These are phyloP conservation scores for Myriosclerotinia scirpicola DNA, from an alignment of 2,329 filamentous ascomycete species.

Conservation along the genomic window DNA sequence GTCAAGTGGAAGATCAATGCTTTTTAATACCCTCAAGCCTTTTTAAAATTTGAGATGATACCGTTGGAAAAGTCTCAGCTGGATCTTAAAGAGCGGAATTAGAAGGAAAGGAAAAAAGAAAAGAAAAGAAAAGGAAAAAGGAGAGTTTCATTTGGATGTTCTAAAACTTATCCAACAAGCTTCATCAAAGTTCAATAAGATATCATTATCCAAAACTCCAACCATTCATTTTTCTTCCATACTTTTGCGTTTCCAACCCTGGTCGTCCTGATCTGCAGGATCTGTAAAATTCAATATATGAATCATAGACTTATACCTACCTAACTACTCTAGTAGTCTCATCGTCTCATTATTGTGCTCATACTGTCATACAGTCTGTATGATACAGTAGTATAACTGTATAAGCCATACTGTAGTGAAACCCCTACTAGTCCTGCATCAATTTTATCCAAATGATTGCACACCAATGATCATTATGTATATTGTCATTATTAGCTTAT, in stretches of 20 bases:
- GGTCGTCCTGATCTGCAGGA: conserved; percentile 28
- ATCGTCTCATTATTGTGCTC: no score
- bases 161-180: not conserved
- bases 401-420: not conserved
- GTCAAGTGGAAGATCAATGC: conserved; percentile 17
- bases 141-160: not conserved
- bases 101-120: not conserved
- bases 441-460: conserved; percentile 20
- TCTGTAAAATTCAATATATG: conserved; percentile 31
- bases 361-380: no score
- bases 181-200: not conserved
- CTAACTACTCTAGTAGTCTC: no score
- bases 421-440: conserved; percentile 19
- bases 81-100: not conserved
- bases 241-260: conserved; percentile 11
- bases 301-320: no score
- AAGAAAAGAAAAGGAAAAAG: not conserved
- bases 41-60: not conserved
- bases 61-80: conserved; percentile 11
- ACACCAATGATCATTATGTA: not conserved
- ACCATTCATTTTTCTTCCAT: not conserved
- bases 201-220: not conserved
- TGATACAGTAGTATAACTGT: no score
- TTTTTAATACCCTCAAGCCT: not conserved
- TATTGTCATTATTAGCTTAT: conserved; percentile 20